Conservation (phyloP, 1,139 yeast species). For the Taiozyma sp. region DNA sequence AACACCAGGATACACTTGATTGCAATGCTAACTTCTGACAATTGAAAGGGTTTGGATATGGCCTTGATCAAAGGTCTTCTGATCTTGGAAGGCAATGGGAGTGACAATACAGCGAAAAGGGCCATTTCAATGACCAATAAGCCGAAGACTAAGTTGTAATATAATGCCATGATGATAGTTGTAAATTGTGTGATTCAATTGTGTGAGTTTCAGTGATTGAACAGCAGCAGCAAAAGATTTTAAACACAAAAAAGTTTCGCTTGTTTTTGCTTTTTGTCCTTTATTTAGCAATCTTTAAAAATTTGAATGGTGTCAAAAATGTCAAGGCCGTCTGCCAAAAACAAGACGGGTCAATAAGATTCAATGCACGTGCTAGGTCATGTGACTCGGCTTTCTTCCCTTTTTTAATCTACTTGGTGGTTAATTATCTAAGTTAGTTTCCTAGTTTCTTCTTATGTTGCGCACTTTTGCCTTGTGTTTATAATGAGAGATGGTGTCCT, state of each 20-base stretch:
- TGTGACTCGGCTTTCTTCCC: not conserved
- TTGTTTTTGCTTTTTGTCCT: not conserved
- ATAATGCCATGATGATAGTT: slow-evolving; percentile 54
- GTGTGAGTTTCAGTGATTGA: not conserved
- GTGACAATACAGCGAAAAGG: slow-evolving; percentile 74
- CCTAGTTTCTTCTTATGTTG: too few species aligned
- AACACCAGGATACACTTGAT: slow-evolving; percentile 82
- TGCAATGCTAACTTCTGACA: slow-evolving; percentile 70
- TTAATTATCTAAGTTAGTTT: too few species aligned
- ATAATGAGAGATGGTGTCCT: too few species aligned
- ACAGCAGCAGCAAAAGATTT: not conserved
- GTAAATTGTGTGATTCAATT: not conserved
- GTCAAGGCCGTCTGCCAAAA: not conserved
- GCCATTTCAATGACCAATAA: slow-evolving; percentile 74
- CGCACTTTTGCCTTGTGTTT: too few species aligned
- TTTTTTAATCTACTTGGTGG: too few species aligned
- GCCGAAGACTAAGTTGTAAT: slow-evolving; percentile 71
- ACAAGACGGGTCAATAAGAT: not conserved
- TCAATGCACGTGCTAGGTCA: not conserved
- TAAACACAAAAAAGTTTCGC: not conserved
- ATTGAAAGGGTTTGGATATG: slow-evolving; percentile 65
- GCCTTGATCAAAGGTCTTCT: slow-evolving; percentile 66
- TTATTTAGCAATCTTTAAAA: not conserved
- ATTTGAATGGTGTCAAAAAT: not conserved
- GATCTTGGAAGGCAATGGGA: slow-evolving; percentile 77